Conservation (phyloP, 2,329 filamentous ascomycete species). For the Leptographium lundbergii region DNA sequence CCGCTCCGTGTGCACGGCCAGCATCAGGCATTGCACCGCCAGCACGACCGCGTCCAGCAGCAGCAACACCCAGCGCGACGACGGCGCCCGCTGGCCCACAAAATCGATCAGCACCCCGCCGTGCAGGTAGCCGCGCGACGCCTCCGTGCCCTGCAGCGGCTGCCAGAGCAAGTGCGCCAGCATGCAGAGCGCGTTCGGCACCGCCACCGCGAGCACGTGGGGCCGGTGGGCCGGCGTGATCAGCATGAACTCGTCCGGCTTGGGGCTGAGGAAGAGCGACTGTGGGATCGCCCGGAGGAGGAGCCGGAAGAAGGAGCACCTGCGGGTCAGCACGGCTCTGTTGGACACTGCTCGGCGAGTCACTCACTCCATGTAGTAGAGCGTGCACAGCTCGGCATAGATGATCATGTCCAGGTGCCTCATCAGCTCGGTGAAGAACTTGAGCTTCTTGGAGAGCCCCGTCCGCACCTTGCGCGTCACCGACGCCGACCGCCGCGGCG, state of each 20-base stretch:
- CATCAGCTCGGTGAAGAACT: constrained; percentile 48
- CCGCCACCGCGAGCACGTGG: constrained; percentile 44
- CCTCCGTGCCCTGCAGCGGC: constrained; percentile 44
- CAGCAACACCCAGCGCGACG: constrained; percentile 41
- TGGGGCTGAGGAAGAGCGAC: constrained; percentile 51
- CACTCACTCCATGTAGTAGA: constrained; percentile 62
- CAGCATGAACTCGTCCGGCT: constrained; percentile 42
- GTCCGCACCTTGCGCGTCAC: constrained; percentile 16
- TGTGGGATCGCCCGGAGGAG: constrained; percentile 46
- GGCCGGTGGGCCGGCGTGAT: constrained; percentile 41
- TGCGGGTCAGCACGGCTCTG: constrained; percentile 22
- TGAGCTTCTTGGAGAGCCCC: constrained; percentile 40
- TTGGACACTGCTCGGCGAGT: too few relatives aligned
- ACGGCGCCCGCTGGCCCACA: constrained; percentile 51
- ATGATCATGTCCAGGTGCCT: constrained; percentile 49
- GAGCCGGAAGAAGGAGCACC: constrained; percentile 53
- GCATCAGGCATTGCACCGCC: constrained; percentile 48
- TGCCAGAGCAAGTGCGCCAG: constrained; percentile 44
- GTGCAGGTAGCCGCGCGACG: constrained; percentile 51
- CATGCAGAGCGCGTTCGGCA: constrained; percentile 48
- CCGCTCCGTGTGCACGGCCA: constrained; percentile 48
- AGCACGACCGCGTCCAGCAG: constrained; percentile 44
- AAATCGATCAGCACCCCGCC: constrained; percentile 57
- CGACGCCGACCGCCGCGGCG: constrained; percentile 3
- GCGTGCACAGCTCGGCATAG: constrained; percentile 49